A percentile compares a stretch with the other conserved stretches of the same genome.
Conservation (phyloP, 768 basidiomycete genomes). For the Cystoderma amianthinum region DNA sequence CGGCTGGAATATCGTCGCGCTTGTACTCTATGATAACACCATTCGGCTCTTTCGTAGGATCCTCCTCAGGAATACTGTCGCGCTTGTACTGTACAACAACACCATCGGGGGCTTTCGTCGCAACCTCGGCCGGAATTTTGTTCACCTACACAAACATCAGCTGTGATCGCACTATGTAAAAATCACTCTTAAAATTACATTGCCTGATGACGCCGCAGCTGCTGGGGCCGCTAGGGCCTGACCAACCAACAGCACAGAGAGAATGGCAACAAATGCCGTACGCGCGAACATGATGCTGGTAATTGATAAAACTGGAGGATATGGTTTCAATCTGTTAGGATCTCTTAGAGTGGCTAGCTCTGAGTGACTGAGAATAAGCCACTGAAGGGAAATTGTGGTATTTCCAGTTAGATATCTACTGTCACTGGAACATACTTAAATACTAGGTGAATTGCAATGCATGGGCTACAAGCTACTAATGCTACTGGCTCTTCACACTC, state of each 20-base stretch:
- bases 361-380: too few relatives aligned
- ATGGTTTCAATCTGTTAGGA: too few relatives aligned
- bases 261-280: not conserved
- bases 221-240: not conserved
- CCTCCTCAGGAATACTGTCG: slow-evolving; percentile 15
- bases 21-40: slow-evolving; percentile 26
- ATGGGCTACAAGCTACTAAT: too few relatives aligned
- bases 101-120: slow-evolving; percentile 15
- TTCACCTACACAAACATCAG: too few relatives aligned
- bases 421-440: too few relatives aligned
- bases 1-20: slow-evolving; percentile 25
- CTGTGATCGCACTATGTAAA: too few relatives aligned
- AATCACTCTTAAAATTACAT: slow-evolving; percentile 6
- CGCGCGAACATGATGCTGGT: not conserved
- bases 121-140: slow-evolving; percentile 15
- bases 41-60: slow-evolving; percentile 11
- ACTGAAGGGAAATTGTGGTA: too few relatives aligned
- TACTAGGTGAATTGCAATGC: too few relatives aligned
- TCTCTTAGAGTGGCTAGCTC: too few relatives aligned
- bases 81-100: slow-evolving; percentile 38
- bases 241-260: not conserved
- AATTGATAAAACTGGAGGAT: not conserved
- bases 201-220: not conserved
- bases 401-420: too few relatives aligned
- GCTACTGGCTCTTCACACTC: too few relatives aligned